Evolutionary conservation across 2,329 filamentous ascomycete species (phyloP).

Genomic region (Blastomyces parvus): DNA sequence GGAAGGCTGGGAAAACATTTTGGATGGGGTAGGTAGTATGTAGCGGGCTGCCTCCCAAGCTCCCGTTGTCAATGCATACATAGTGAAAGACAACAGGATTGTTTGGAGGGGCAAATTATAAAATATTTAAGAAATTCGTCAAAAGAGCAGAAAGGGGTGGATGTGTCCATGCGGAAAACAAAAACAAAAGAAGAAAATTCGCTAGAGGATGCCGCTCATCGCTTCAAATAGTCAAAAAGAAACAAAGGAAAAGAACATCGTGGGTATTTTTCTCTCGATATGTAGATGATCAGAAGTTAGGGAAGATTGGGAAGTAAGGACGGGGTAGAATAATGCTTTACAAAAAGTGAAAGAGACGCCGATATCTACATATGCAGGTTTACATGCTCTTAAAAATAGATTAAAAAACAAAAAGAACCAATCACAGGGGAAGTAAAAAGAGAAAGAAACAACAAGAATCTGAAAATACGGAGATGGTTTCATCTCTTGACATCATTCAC

Average conservation of each 20-base stretch:
- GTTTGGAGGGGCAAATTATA: not conserved
- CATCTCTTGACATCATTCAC: conserved; percentile 25
- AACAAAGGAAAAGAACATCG: not conserved
- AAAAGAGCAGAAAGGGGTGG: not conserved
- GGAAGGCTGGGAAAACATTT: not conserved
- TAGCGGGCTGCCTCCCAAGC: no score
- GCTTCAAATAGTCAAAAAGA: not conserved
- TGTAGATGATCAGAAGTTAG: no score
- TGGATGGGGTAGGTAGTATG: not conserved
- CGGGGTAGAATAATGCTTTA: not conserved
- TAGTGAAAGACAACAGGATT: not conserved
- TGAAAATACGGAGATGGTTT: not conserved
- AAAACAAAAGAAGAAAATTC: not conserved
- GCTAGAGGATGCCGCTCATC: not conserved
- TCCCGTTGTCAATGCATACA: not conserved
- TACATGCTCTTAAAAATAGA: not conserved
- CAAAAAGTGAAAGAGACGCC: not conserved
- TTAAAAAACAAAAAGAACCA: not conserved
- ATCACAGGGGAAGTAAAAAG: not conserved
- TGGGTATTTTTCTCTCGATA: not conserved
- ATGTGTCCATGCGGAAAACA: no score
- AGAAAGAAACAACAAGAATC: conserved; percentile 9
- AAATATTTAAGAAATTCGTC: no score
- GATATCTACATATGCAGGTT: not conserved
- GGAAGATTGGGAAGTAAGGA: not conserved